Percentiles rank a stretch among this genome's conserved stretches.
Evolutionary conservation across 1,284 basidiomycete species (phyloP).

Genomic region (Cryptococcus depauperatus): DNA sequence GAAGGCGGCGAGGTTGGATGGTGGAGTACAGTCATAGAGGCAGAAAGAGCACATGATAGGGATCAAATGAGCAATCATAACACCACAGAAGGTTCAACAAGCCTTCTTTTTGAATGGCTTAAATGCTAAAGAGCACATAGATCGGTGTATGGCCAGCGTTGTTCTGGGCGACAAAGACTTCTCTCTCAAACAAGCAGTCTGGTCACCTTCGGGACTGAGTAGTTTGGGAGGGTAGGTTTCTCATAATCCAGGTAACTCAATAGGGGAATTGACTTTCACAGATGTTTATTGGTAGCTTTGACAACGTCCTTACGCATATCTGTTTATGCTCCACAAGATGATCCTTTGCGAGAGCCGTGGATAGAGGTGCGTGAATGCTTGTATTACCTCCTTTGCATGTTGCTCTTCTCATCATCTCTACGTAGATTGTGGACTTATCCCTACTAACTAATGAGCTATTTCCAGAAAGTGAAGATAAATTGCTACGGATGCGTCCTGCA

Average conservation of each 20-base stretch:
- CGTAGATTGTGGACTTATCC: slow-evolving; percentile 31
- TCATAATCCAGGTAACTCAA: neutral
- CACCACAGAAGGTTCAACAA: too few relatives aligned
- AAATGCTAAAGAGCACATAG: neutral
- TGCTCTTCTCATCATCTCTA: neutral
- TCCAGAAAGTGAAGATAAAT: slow-evolving; percentile 2
- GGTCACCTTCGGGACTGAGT: slow-evolving; percentile 36
- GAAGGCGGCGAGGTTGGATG: slow-evolving; percentile 27
- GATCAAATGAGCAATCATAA: too few relatives aligned
- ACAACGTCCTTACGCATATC: slow-evolving; percentile 24
- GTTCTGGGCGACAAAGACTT: too few relatives aligned
- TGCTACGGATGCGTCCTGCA: slow-evolving; percentile 16
- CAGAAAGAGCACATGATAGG: slow-evolving; percentile 14
- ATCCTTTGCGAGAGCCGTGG: neutral
- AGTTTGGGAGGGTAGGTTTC: slow-evolving; percentile 27
- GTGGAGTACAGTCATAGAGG: slow-evolving; percentile 23
- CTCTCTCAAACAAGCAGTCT: slow-evolving; percentile 22
- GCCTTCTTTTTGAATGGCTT: neutral
- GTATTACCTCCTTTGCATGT: neutral
- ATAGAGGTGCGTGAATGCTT: neutral
- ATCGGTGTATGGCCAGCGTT: too few relatives aligned
- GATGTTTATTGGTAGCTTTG: slow-evolving; percentile 31
- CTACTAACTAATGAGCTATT: slow-evolving; percentile 13
- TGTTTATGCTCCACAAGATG: slow-evolving; percentile 21
- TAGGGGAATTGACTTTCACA: neutral